These are phyloP conservation scores for Aspergillus fumigatiaffinis DNA, from an alignment of 2,329 filamentous ascomycete species.

Conservation along the genomic window DNA sequence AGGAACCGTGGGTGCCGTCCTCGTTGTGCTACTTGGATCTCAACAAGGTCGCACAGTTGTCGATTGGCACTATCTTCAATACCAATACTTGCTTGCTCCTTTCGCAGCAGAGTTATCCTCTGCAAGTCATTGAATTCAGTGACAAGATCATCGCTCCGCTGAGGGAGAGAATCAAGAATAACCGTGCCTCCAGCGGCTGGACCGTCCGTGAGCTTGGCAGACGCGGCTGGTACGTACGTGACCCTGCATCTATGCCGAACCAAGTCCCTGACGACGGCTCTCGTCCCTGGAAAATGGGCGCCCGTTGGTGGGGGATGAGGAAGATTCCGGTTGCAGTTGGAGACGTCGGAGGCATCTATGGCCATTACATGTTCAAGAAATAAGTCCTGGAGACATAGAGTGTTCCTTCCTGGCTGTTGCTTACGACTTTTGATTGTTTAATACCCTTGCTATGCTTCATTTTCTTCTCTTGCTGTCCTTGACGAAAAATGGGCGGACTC, in stretches of 20 bases:
- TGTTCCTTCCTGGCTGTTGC: constrained; percentile 11
- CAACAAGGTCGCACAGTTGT: constrained; percentile 61
- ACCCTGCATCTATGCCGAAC: constrained; percentile 34
- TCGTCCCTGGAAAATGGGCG: constrained; percentile 77
- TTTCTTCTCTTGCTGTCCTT: constrained; percentile 8
- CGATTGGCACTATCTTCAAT: constrained; percentile 56
- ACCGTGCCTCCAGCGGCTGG: constrained; percentile 60
- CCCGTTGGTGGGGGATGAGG: constrained; percentile 78
- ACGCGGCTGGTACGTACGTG: constrained; percentile 62
- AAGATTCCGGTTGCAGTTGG: constrained; percentile 57
- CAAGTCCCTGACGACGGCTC: constrained; percentile 51
- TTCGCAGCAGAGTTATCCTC: constrained; percentile 57
- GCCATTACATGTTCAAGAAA: constrained; percentile 58
- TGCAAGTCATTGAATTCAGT: constrained; percentile 72
- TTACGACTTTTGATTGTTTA: constrained; percentile 8
- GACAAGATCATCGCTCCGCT: constrained; percentile 64
- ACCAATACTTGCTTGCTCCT: constrained; percentile 56
- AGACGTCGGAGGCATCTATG: constrained; percentile 57
- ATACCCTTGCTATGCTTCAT: constrained; percentile 13
- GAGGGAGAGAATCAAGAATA: constrained; percentile 59
- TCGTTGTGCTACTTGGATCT: constrained; percentile 72
- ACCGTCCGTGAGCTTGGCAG: constrained; percentile 64
- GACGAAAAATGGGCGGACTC: constrained; percentile 9
- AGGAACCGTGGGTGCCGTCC: constrained; percentile 51
- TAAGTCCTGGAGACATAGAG: constrained; percentile 23